Conservation (phyloP, 768 basidiomycete species). For the Rhizopogon vesiculosus region DNA sequence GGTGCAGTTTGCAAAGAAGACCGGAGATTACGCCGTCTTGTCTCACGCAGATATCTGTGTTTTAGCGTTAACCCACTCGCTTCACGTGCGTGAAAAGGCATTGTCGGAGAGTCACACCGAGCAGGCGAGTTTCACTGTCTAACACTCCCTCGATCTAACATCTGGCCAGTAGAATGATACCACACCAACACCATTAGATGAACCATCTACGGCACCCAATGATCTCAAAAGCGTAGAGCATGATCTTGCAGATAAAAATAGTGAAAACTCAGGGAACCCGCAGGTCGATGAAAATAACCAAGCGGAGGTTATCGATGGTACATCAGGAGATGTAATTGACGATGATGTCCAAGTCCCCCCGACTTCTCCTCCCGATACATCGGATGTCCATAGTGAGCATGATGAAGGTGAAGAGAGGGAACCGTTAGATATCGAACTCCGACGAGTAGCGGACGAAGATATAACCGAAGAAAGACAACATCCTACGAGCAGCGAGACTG, state of each 20-base stretch:
- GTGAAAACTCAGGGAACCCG: too few species aligned
- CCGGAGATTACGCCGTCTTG: conserved; percentile 91
- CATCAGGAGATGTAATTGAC: neutral
- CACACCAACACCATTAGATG: too few species aligned
- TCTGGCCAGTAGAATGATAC: neutral
- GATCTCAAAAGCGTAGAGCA: too few species aligned
- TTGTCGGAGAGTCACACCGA: conserved; percentile 22
- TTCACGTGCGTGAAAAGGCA: conserved; percentile 53
- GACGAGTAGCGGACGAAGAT: conserved; percentile 22
- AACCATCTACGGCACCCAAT: too few species aligned
- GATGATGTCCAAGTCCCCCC: neutral
- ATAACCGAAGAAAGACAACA: conserved; percentile 6
- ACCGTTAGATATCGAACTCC: conserved; percentile 43
- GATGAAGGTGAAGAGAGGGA: conserved; percentile 22
- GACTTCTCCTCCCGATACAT: conserved; percentile 9
- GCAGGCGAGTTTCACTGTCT: conserved; percentile 11
- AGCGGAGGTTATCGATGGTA: too few species aligned
- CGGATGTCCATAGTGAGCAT: conserved; percentile 1
- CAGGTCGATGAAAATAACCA: too few species aligned
- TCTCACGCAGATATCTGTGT: conserved; percentile 90
- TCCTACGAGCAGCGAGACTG: neutral
- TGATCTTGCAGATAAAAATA: too few species aligned
- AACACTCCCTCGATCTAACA: neutral
- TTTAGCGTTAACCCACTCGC: conserved; percentile 79
- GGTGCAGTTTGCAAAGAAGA: conserved; percentile 88